Conservation (phyloP, 1,139 yeast species). For the Yamadazyma diospyri region DNA sequence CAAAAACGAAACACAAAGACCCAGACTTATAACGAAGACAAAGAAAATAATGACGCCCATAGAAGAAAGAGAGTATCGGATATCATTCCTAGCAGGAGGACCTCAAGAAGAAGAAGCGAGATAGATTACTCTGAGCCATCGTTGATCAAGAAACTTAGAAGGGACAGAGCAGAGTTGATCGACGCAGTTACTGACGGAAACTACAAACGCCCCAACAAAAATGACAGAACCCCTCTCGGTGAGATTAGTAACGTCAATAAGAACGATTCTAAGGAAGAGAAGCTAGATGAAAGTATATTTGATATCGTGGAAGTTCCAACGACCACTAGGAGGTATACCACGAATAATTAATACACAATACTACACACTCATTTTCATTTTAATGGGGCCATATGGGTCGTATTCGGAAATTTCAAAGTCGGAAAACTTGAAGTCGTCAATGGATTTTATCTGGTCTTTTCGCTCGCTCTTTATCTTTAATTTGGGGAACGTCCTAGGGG, state of each 20-base stretch:
- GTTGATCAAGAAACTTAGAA: conserved; percentile 63
- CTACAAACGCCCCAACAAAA: conserved; percentile 17
- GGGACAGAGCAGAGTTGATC: conserved; percentile 57
- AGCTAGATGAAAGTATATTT: conserved; percentile 3
- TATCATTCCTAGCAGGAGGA: neutral
- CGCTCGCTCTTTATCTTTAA: conserved; percentile 61
- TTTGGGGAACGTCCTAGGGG: conserved; percentile 78
- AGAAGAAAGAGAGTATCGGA: neutral
- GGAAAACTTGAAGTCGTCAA: conserved; percentile 85
- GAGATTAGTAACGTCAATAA: conserved; percentile 4
- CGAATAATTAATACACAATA: conserved; percentile 7
- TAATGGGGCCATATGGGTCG: conserved; percentile 77
- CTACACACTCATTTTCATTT: conserved; percentile 76
- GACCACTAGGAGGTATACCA: conserved; percentile 14
- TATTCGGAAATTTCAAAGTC: conserved; percentile 81
- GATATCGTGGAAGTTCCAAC: conserved; percentile 6
- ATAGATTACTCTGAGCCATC: conserved; percentile 72
- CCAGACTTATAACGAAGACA: neutral
- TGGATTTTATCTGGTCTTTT: conserved; percentile 46
- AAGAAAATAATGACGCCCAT: neutral
- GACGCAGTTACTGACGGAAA: conserved; percentile 43
- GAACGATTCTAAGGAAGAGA: neutral
- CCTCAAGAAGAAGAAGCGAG: conserved; percentile 22
- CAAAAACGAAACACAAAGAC: neutral
- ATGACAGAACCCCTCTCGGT: conserved; percentile 5